Base-by-base conservation (phyloP, 139 green algal genomes). In the Medakamo hakoo region DNA sequence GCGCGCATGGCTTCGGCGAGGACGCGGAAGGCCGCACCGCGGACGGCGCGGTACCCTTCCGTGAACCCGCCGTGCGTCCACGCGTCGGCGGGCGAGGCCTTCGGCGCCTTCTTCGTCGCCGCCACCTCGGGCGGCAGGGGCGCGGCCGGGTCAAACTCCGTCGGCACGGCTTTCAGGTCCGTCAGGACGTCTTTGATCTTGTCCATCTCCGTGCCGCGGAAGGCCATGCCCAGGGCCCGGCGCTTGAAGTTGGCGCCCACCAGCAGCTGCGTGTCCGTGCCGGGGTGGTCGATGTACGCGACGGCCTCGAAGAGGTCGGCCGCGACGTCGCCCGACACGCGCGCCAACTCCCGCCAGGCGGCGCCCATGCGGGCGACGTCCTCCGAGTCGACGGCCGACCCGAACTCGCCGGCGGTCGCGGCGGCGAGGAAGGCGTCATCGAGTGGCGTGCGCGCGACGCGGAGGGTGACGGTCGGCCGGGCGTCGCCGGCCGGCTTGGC, bases 181-280 rank as follows among this genome's bases (percentile, higher is more conserved):
- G 78, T 87, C 18, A 84, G 63, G 25, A 90, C 61, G 74, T 92
- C 85, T 64, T 84, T 86, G 76, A 79, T 86, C 69, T 85, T 85
- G 55, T 77, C 69, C 76, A 87, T 76, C 75, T 94, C 83, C 0
- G 86, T 94, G 59, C 86, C 86, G 16, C 84, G 71, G 83, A 90
- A 94, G 1, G 84, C 78, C 5, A 94, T 59, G 18, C 84, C 74
- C 14, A 83, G 65, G 40, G 78, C 52, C 19, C 69, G 60, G 4
- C 28, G 26, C 28, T 63, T 30, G 1, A 57, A n/a, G 55, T 82
- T 81, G 24, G 75, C 71, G 27, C 84, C 81, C 62, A 88, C 4
- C 82, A 81, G 89, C 14, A 82, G 80, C 77, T 91, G 79, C 21
- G 84, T 85, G 70, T 91, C 77, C 21, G 80, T 83, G 9, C 73